phyloP scores from a whole-genome alignment of 768 basidiomycete genomes.

The Suillus occidentalis region DNA sequence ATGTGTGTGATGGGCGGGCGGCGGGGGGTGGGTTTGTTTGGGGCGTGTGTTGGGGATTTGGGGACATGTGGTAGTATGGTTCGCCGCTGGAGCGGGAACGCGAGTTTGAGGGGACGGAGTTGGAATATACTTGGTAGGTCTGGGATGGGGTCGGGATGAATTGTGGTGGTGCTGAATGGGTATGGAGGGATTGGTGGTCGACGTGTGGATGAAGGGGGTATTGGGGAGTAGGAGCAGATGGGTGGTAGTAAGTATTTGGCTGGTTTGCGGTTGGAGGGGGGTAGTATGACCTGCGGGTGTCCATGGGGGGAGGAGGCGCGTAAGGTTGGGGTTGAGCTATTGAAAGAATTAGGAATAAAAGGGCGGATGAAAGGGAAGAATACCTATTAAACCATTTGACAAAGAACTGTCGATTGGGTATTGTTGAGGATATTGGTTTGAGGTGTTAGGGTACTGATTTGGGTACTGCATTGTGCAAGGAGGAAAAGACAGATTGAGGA shows the following conservation, averaged over 20 bases:
- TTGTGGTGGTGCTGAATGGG: conserved; percentile 23
- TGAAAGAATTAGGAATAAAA: conserved; percentile 13
- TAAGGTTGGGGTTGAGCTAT: conserved; percentile 18
- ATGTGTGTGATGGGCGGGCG: conserved; percentile 13
- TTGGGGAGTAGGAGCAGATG: not conserved
- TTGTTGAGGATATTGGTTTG: conserved; percentile 27
- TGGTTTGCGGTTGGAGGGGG: not conserved
- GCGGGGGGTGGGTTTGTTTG: not conserved
- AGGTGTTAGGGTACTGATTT: too few relatives aligned
- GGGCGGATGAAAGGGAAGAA: not conserved
- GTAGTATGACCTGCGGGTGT: conserved; percentile 25
- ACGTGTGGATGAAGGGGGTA: conserved; percentile 12
- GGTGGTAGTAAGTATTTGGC: conserved; percentile 11
- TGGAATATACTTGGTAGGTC: conserved; percentile 36
- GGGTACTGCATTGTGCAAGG: conserved; percentile 27
- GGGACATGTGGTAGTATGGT: conserved; percentile 42
- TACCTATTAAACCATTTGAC: conserved; percentile 27
- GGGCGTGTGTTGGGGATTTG: conserved; percentile 36
- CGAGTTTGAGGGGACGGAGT: conserved; percentile 25
- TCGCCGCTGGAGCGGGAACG: conserved; percentile 33
- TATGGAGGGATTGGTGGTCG: conserved; percentile 16
- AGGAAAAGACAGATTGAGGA: too few relatives aligned
- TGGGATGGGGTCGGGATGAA: conserved; percentile 55
- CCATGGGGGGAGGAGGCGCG: conserved; percentile 15
- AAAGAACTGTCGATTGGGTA: conserved; percentile 27